Evolutionary conservation across 2,329 filamentous ascomycete species (phyloP), one percentile per base, ranked within the genome.

Genomic region (Drechslerella stenobrocha): DNA sequence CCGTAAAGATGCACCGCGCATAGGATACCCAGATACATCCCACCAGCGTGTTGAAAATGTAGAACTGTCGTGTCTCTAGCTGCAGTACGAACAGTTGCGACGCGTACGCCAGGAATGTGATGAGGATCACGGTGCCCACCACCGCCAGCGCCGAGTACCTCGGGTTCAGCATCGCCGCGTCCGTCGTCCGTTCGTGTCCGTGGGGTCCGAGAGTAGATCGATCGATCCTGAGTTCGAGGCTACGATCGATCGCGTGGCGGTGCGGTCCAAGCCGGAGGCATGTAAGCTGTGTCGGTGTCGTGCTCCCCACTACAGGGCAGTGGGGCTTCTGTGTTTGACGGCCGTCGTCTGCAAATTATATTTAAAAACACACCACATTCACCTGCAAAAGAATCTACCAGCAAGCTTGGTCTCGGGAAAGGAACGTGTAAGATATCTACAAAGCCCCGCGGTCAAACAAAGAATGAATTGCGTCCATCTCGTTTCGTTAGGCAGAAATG

Each of bases 41-140:
- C 15, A 91, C 79, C 15, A 88, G 78, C 30, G 75, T 56, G 77
- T 93, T 92, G 78, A 91, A 87, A 69, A 81, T 75, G 72, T 83
- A 76, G 9, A 81, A 78, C 75, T 92, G 80, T 59, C 74, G 76
- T 2, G 81, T 81, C 8, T 80, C 78, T 70, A 87, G 80, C 70
- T 81, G 78, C 67, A 82, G 77, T 71, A 81, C 76, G 75, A 92
- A 88, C 46, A 92, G 79, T 77, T 92, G 89, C 2, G 88, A 87
- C 48, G 83, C 82, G 78, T 87, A 89, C 67, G 84, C 83, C 2
- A 91, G 81, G 74, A 90, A 88, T 53, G 78, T 74, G 64, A 91
- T 87, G 11, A 92, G 77, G 5, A 80, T 57, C 70, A 84, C 84
- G 44, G 88, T 87, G 61, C 80, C 81, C 11, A 87, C 87, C n/a